phyloP scores from a whole-genome alignment of 495 filamentous ascomycete genomes.

The Glonium stellatum region DNA sequence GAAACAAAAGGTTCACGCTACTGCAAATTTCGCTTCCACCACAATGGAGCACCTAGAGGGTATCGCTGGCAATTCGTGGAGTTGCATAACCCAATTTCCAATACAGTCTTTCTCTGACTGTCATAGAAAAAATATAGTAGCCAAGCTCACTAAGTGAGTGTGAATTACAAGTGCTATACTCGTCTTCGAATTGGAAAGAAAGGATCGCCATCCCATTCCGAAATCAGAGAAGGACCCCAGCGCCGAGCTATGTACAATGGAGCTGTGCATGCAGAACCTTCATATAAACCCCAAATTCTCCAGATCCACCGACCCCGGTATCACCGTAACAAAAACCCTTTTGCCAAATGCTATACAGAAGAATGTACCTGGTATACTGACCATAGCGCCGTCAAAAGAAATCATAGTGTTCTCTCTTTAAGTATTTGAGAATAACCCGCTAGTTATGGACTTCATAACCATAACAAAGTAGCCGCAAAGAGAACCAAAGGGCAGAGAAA shows the following conservation, averaged over 20 bases:
- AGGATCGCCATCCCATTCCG: background rate
- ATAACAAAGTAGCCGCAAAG: slow-evolving; percentile 13
- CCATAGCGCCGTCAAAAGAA: background rate
- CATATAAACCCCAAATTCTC: background rate
- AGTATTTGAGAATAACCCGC: background rate
- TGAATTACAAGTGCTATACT: background rate
- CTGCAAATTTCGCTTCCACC: too few relatives aligned
- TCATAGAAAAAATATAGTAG: background rate
- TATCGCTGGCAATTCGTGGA: background rate
- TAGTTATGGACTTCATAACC: slow-evolving; percentile 8
- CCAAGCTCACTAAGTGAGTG: background rate
- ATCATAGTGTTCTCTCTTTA: background rate
- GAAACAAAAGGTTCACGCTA: too few relatives aligned
- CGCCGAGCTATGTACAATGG: slow-evolving; percentile 23
- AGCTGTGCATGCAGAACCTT: slow-evolving; percentile 23
- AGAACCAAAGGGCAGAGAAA: slow-evolving; percentile 12
- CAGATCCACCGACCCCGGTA: background rate
- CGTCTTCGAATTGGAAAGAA: background rate
- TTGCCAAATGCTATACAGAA: slow-evolving; percentile 7
- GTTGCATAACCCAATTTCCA: background rate
- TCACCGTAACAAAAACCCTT: background rate
- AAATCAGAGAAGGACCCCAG: slow-evolving; percentile 15
- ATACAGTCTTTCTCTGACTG: background rate
- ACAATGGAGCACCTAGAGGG: background rate
- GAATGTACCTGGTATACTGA: background rate